Evolutionary conservation across 2,329 filamentous ascomycete species (phyloP).

Genomic region (Cordyceps farinosa): DNA sequence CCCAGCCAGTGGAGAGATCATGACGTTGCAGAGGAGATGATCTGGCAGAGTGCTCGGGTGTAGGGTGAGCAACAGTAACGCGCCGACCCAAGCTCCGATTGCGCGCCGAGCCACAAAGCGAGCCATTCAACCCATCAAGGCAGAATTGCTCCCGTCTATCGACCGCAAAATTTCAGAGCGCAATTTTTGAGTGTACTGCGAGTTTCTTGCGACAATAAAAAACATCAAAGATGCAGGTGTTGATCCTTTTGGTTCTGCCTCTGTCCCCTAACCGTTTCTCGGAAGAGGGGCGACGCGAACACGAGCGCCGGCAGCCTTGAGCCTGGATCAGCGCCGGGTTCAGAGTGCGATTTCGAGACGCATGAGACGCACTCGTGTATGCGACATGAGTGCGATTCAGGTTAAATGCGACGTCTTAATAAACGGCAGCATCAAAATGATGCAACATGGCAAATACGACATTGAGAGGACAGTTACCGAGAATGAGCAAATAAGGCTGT

Average conservation of each 20-base stretch:
- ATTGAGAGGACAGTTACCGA: too few relatives aligned
- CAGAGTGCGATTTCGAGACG: neutral
- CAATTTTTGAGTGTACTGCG: neutral
- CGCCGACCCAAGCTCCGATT: constrained; percentile 8
- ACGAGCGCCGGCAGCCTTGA: neutral
- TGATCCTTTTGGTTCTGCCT: neutral
- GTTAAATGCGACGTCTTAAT: too few relatives aligned
- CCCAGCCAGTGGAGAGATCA: neutral
- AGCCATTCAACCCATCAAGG: neutral
- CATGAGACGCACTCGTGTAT: neutral
- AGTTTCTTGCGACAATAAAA: neutral
- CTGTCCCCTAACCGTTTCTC: neutral
- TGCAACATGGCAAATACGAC: too few relatives aligned
- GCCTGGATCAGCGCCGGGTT: neutral
- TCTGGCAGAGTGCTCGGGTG: constrained; percentile 1
- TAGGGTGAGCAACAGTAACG: neutral
- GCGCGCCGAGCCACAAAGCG: constrained; percentile 1
- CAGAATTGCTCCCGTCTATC: neutral
- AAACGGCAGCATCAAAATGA: too few relatives aligned
- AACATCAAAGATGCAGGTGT: neutral
- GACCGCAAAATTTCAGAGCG: neutral
- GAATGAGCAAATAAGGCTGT: too few relatives aligned
- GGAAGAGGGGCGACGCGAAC: constrained; percentile 12
- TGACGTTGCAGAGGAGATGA: constrained; percentile 3
- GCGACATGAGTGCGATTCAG: neutral